Percentiles rank a stretch among this genome's conserved stretches.
These are phyloP conservation scores for Hermanozyma aechmeae DNA, from an alignment of 805 yeast species.

Conservation along the genomic window DNA sequence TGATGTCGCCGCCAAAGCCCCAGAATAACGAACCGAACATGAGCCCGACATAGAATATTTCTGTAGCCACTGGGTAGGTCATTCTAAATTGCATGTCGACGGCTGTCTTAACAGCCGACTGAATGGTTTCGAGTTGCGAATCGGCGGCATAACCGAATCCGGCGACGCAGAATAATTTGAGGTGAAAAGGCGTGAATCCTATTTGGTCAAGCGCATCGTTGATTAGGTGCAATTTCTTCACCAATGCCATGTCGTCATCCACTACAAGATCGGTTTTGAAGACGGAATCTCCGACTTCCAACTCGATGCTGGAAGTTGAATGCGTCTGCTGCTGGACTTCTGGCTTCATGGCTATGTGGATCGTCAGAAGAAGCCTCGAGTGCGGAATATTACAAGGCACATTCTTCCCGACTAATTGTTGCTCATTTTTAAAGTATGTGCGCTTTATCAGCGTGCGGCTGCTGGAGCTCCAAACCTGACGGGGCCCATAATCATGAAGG, in stretches of 20 bases:
- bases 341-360: no score
- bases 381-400: no score
- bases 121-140: constrained; percentile 33
- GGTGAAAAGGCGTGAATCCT: constrained; percentile 51
- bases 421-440: no score
- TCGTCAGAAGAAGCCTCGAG: no score
- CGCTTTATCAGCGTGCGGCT: no score
- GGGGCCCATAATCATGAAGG: no score
- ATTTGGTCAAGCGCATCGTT: constrained; percentile 52
- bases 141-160: constrained; percentile 49
- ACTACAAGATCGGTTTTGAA: no score
- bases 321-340: no score
- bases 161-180: constrained; percentile 38
- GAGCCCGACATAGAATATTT: constrained; percentile 42
- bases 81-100: constrained; percentile 40
- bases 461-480: no score
- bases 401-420: no score
- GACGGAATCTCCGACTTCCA: no score
- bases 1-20: constrained; percentile 48
- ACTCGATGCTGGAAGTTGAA: no score
- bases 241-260: constrained; percentile 25
- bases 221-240: constrained; percentile 33
- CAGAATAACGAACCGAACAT: constrained; percentile 45
- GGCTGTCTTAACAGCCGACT: constrained; percentile 35
- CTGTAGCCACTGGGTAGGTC: constrained; percentile 31